Evolutionary conservation across 176 grass and related monocot species (phyloP), one percentile per base, ranked within the genome.

Genomic region (Carex pumila): DNA sequence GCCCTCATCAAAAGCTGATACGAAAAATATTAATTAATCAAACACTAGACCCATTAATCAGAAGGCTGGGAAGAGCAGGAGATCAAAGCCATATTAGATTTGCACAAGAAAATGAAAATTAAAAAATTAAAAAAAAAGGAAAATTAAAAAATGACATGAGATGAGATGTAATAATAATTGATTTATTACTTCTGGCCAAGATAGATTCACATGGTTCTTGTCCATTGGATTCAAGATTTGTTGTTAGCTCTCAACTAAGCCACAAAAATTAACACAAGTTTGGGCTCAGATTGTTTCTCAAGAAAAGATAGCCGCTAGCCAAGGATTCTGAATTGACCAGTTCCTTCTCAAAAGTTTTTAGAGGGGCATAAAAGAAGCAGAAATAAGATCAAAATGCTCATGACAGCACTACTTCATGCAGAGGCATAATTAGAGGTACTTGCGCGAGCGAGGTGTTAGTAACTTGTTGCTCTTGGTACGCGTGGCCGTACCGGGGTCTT

Each of bases 401-500:
- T 83, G 59, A 34, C 79, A 69, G 81, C 47, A 86, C 71, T 84
- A 73, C 81, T 87, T 80, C 49, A 62, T 81, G 88, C 87, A 93
- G 86, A 85, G 69, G 61, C 56, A 62, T 68, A 64, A 82, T 21
- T 82, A 79, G 84, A 81, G 69, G 83, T 47, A 89, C 69, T 80
- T 25, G 75, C 55, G 60, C 61, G 54, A 79, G 84, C 3, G 37
- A 61, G 18, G 13, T 30, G 65, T 94, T 84, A 97, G 84, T 94
- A 79, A 79, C 83, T 84, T 25, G 32, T 19, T 79, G 83, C 83
- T 12, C 89, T 87, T 57, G 84, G 91, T 34, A 89, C 0, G n/a
- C 91, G 91, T 7, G 92, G 92, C 80, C 93, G 89, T 81, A 97
- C 94, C 0, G 94, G 92, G 12, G 94, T 97, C 85, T 97, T 97